A percentile compares a stretch with the other conserved stretches of the same genome.
These are phyloP conservation scores for Tetrapisispora pingtungensis DNA, from an alignment of 805 yeast genomes.

Conservation along the genomic window DNA sequence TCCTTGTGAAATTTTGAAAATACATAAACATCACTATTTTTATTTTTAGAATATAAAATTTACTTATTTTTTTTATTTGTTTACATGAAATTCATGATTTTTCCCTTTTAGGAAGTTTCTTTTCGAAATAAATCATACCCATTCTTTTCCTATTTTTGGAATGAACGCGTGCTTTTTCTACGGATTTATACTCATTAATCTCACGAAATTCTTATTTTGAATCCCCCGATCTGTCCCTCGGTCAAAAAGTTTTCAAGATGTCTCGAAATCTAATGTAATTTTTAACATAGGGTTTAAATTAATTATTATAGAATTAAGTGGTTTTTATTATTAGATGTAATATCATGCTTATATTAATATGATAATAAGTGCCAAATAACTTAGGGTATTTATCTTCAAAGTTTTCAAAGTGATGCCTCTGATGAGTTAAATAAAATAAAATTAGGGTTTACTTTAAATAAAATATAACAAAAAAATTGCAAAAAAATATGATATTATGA, in stretches of 20 bases:
- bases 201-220: no score
- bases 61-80: not conserved
- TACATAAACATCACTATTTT: not conserved
- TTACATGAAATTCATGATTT: slow-evolving; percentile 7
- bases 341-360: no score
- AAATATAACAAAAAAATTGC: no score
- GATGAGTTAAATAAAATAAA: no score
- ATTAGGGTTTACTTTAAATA: no score
- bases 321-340: no score
- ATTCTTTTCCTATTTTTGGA: not conserved
- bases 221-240: not conserved
- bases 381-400: no score
- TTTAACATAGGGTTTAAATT: not conserved
- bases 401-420: no score
- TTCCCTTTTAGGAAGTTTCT: slow-evolving; percentile 7
- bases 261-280: not conserved
- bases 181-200: not conserved
- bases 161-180: not conserved
- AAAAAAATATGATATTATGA: no score
- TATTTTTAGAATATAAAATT: not conserved
- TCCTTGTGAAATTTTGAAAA: not conserved
- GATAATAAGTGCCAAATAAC: no score
- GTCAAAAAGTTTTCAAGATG: not conserved
- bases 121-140: not conserved
- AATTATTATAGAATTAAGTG: no score